A percentile compares a stretch with the other conserved stretches of the same genome.
These are phyloP conservation scores for Epichloe scottii DNA, from an alignment of 2,329 filamentous ascomycete genomes.

Conservation along the genomic window DNA sequence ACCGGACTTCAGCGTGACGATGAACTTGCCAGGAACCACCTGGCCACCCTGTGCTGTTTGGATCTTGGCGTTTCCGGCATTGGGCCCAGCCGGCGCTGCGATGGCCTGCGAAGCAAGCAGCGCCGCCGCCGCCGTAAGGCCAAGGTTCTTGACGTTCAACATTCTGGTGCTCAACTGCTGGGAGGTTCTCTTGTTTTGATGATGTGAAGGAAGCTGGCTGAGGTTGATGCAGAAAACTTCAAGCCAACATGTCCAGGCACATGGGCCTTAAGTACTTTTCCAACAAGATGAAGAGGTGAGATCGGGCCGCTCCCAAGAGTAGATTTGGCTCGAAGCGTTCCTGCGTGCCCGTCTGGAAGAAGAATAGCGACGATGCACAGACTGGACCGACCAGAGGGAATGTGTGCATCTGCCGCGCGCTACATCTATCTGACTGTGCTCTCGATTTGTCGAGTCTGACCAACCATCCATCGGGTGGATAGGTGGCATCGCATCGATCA, in stretches of 20 bases:
- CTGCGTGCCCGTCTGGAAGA: too few relatives aligned
- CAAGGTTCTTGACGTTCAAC: slow-evolving; percentile 18
- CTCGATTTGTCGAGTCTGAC: too few relatives aligned
- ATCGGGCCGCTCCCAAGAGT: not conserved
- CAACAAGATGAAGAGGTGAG: not conserved
- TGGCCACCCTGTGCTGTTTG: slow-evolving; percentile 3
- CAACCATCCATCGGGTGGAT: too few relatives aligned
- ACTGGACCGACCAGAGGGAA: not conserved
- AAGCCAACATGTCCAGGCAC: not conserved
- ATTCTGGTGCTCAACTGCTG: slow-evolving; percentile 10
- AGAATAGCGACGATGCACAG: not conserved
- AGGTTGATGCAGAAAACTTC: not conserved
- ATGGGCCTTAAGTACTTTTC: not conserved
- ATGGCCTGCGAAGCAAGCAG: slow-evolving; percentile 13
- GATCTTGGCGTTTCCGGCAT: slow-evolving; percentile 5
- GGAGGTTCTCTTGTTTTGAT: slow-evolving; percentile 1
- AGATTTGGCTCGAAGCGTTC: not conserved
- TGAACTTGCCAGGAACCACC: slow-evolving; percentile 35
- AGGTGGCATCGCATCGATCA: too few relatives aligned
- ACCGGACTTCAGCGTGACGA: slow-evolving; percentile 47
- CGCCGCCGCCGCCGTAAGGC: slow-evolving; percentile 12
- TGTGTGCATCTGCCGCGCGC: too few relatives aligned
- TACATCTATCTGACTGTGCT: too few relatives aligned
- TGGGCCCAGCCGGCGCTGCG: slow-evolving; percentile 11
- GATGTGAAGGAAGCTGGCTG: not conserved